These are phyloP conservation scores for Vicia faba DNA, from an alignment of 306 rosid species.

Conservation along the genomic window DNA sequence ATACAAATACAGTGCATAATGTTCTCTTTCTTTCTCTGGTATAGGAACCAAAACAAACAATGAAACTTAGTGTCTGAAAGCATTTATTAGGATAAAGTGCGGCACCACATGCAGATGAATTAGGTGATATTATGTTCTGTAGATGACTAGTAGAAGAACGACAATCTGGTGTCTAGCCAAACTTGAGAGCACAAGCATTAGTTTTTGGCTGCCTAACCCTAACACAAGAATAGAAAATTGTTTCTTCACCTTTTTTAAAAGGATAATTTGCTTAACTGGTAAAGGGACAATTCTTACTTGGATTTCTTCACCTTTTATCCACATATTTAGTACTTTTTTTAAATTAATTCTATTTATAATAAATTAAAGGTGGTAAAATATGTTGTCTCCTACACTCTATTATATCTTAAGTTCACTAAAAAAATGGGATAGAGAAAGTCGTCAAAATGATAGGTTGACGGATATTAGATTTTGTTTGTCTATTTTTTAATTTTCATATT, in stretches of 20 bases:
- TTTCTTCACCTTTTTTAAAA: neutral
- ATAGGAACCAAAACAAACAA: neutral
- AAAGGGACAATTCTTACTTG: neutral
- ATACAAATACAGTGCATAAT: neutral
- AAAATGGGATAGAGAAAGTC: too few species aligned
- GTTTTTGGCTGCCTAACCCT: slow-evolving; percentile 28
- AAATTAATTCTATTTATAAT: too few species aligned
- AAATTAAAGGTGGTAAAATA: too few species aligned
- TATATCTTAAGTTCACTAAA: too few species aligned
- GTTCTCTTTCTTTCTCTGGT: neutral
- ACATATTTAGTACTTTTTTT: neutral
- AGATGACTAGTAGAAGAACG: slow-evolving; percentile 21
- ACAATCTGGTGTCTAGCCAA: slow-evolving; percentile 25
- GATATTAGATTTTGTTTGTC: too few species aligned
- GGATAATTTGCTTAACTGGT: neutral
- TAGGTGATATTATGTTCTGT: neutral
- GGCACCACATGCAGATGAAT: slow-evolving; percentile 10
- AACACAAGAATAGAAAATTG: slow-evolving; percentile 8
- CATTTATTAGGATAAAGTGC: neutral
- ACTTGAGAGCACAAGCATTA: slow-evolving; percentile 1
- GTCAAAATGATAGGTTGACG: too few species aligned
- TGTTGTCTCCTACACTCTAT: too few species aligned
- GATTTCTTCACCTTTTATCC: neutral
- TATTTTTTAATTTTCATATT: too few species aligned
- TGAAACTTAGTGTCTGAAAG: neutral